phyloP scores from a whole-genome alignment of 2,329 filamentous ascomycete genomes.

The Coniochaeta sp. region DNA sequence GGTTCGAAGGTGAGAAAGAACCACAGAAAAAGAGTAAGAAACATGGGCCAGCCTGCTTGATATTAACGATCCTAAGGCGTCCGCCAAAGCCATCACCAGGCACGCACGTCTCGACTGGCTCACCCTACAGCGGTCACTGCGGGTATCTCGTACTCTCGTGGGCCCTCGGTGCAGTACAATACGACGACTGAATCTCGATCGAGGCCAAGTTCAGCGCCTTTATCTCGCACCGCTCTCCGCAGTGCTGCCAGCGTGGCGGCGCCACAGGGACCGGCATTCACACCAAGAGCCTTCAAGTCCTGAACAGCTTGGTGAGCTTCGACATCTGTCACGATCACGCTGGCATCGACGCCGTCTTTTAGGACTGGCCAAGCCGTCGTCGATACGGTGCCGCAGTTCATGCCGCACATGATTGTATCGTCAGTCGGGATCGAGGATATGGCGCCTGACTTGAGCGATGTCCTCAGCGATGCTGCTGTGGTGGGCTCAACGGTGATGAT shows the following conservation, averaged over 20 bases:
- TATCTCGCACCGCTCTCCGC: slow-evolving; percentile 1
- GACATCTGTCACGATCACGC: slow-evolving; percentile 50
- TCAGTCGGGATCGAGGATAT: slow-evolving; percentile 43
- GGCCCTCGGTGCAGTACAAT: slow-evolving; percentile 11
- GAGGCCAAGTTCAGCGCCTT: slow-evolving; percentile 6
- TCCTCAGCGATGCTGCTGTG: slow-evolving; percentile 50
- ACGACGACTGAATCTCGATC: slow-evolving; percentile 9
- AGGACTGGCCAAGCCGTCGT: slow-evolving; percentile 57
- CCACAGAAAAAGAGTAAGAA: no score
- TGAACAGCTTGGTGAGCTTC: slow-evolving; percentile 53
- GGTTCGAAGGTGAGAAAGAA: no score
- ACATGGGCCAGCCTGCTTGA: neutral
- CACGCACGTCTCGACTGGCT: neutral
- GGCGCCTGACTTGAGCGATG: slow-evolving; percentile 40
- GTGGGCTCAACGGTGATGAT: slow-evolving; percentile 67
- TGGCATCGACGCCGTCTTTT: slow-evolving; percentile 48
- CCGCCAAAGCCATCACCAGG: neutral
- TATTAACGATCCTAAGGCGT: neutral
- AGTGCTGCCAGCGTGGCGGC: slow-evolving; percentile 11
- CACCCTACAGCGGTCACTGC: neutral
- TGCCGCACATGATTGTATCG: slow-evolving; percentile 64
- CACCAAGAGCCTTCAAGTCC: slow-evolving; percentile 34
- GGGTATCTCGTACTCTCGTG: slow-evolving; percentile 8
- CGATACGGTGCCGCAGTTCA: slow-evolving; percentile 66
- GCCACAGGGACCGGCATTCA: slow-evolving; percentile 13